phyloP scores from a whole-genome alignment of 2,329 filamentous ascomycete species.

The Blastomyces silverae region DNA sequence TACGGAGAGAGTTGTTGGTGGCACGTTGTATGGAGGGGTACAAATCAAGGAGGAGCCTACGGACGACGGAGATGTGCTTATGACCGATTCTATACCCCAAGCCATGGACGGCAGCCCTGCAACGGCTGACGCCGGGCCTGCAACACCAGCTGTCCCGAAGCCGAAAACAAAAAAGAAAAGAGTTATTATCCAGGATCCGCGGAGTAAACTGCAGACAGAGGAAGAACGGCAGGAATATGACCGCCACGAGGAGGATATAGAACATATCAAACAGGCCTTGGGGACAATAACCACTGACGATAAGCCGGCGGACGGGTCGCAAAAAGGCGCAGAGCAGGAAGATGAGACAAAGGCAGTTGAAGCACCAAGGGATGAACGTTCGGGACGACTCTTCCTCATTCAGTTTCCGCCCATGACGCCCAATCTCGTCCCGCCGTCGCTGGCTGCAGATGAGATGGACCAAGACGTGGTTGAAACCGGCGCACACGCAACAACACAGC shows the following conservation, averaged over 20 bases:
- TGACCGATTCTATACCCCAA: conserved; percentile 32
- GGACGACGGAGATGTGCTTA: conserved; percentile 44
- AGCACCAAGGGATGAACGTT: conserved; percentile 36
- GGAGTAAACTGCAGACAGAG: conserved; percentile 36
- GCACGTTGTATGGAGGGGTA: conserved; percentile 30
- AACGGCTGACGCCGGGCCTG: not conserved
- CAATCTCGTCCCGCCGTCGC: conserved; percentile 42
- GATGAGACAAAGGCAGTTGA: conserved; percentile 26
- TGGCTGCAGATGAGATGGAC: conserved; percentile 24
- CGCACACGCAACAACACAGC: conserved; percentile 22
- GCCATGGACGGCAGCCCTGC: conserved; percentile 23
- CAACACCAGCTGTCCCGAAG: conserved; percentile 5
- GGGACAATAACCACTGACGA: conserved; percentile 17
- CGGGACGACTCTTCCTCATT: conserved; percentile 55
- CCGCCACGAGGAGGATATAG: conserved; percentile 36
- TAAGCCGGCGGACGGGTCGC: conserved; percentile 22
- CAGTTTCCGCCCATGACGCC: conserved; percentile 59
- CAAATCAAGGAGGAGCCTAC: conserved; percentile 50
- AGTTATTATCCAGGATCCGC: conserved; percentile 26
- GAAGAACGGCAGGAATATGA: conserved; percentile 41
- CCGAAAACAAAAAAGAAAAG: conserved; percentile 22
- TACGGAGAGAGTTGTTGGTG: conserved; percentile 42
- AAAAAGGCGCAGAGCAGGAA: conserved; percentile 18
- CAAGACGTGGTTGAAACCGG: conserved; percentile 18
- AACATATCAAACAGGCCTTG: conserved; percentile 36